A percentile compares a stretch with the other conserved stretches of the same genome.
phyloP scores from a whole-genome alignment of 306 rosid genomes.

The Vigna angularis region DNA sequence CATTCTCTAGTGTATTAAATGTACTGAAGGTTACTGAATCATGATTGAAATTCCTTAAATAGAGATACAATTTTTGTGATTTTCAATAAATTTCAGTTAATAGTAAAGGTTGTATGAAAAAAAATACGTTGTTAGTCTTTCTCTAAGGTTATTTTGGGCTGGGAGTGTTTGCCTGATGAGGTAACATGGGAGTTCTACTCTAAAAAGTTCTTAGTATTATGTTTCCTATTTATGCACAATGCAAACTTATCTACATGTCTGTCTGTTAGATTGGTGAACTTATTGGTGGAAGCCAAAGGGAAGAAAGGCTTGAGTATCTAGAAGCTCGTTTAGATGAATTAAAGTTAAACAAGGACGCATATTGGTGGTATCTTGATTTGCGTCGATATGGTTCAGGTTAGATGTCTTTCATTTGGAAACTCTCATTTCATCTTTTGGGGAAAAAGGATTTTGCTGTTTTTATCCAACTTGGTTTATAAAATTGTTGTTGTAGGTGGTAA shows the following conservation, averaged over 20 bases:
- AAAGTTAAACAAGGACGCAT: slow-evolving; percentile 79
- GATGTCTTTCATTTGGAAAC: slow-evolving; percentile 28
- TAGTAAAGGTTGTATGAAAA: neutral
- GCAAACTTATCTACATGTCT: slow-evolving; percentile 9
- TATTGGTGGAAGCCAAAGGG: slow-evolving; percentile 98
- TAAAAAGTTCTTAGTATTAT: neutral
- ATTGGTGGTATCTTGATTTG: slow-evolving; percentile 99
- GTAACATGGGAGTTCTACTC: neutral
- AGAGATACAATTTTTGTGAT: neutral
- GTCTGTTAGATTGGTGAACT: slow-evolving; percentile 87
- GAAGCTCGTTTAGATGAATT: slow-evolving; percentile 89
- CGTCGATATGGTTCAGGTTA: slow-evolving; percentile 98
- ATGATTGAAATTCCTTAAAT: neutral
- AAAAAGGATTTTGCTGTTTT: slow-evolving; percentile 12
- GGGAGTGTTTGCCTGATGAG: slow-evolving; percentile 4
- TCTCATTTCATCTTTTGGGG: neutral
- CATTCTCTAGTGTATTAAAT: neutral
- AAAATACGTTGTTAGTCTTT: neutral
- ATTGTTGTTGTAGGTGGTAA: slow-evolving; percentile 7
- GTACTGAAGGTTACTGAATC: neutral
- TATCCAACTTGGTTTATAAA: slow-evolving; percentile 1
- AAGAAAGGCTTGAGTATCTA: slow-evolving; percentile 83
- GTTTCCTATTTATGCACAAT: neutral
- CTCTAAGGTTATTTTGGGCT: neutral
- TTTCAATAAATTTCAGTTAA: neutral